Base-by-base conservation (phyloP, 257 asterid species). In the Rehmannia glutinosa region DNA sequence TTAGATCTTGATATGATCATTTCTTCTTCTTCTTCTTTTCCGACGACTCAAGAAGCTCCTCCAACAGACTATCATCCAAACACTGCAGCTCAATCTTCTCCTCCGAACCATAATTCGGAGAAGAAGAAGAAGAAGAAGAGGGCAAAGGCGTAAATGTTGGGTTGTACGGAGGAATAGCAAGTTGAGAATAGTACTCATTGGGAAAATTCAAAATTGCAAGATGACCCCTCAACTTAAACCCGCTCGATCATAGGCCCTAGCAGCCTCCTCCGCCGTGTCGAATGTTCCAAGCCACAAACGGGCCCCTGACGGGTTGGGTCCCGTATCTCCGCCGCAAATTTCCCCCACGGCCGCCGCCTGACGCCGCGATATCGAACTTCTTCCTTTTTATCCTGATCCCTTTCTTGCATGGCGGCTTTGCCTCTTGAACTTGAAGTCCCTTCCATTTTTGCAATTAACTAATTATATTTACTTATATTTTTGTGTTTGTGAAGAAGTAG, bases 271-370 rank as follows among this genome's bases (percentile, higher is more conserved):
- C 2, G 95, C 86, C 0, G 81, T 82, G 42, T 84, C 87, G 5
- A 87, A 87, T 1, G 95, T 87, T 0, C 95, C 92, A 0, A 87
- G 87, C 91, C 95, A 87, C 33, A 77, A 15, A 0, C 91, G 82
- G 1, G 82, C 82, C 95, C 82, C 35, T 71, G 79, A 1, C 80
- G 80, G 0, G 80, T 77, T 2, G 95, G 87, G 27, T 87, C 87
- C 0, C 95, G 89, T 47, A 87, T 87, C 86, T 87, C 95, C 16
- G 95, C 89, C 33, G 91, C 95, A 1, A 73, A 84, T 54, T 84
- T 87, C 21, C 91, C 91, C 91, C 91, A 84, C 0, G 91, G 86
- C 62, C 89, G 74, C 64, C 73, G 74, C 41, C 91, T 65, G 1
- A 84, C 89, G 11, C 91, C 95, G 0, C 91, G 85, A 54, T 45